Evolutionary conservation across 352 stramenopile species (phyloP).

Genomic region (Aphanomyces cochlioides): DNA sequence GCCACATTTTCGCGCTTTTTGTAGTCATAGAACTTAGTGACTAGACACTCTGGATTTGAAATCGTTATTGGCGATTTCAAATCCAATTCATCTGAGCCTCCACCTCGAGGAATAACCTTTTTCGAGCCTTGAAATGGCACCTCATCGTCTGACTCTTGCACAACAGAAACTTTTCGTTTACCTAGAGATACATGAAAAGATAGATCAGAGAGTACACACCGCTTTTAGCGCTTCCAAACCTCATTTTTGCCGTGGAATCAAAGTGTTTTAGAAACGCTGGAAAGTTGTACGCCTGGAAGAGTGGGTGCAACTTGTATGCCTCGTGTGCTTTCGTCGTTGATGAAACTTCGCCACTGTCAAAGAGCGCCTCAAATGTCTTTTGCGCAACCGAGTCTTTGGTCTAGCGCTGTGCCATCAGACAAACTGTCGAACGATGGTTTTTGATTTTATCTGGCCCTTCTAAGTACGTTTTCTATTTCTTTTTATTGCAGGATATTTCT

Average conservation of each 20-base stretch:
- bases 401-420: background rate
- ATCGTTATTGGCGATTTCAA: background rate
- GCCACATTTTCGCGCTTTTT: background rate
- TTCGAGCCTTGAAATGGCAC: background rate
- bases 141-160: background rate
- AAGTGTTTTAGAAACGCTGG: background rate
- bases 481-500: background rate
- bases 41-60: background rate
- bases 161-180: background rate
- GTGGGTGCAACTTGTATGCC: background rate
- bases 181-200: background rate
- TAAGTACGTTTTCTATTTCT: background rate
- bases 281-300: constrained; percentile 6
- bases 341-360: background rate
- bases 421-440: background rate
- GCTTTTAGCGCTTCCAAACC: background rate
- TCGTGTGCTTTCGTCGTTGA: background rate
- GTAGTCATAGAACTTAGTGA: background rate
- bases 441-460: background rate
- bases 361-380: background rate
- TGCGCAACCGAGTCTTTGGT: background rate
- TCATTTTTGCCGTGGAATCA: background rate
- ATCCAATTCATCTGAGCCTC: background rate
- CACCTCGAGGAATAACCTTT: background rate
- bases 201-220: background rate